Evolutionary conservation across 306 rosid genomes (phyloP).

Genomic region (Cicer yamashitae): DNA sequence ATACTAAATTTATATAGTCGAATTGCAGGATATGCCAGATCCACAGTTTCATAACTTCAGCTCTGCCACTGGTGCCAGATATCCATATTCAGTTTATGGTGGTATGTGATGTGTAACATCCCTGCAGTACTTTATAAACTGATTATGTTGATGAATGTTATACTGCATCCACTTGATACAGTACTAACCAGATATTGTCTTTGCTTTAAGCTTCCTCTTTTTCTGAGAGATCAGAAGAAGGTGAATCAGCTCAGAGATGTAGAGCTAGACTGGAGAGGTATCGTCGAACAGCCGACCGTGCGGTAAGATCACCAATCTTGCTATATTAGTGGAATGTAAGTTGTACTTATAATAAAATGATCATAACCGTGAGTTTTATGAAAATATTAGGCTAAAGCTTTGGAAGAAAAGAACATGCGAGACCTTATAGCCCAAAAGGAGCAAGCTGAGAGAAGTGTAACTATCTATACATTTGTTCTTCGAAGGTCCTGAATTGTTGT

Average conservation of each 20-base stretch:
- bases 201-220: conserved; percentile 57
- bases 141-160: conserved; percentile 39
- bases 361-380: conserved; percentile 45
- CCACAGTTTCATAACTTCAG: conserved; percentile 55
- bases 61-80: conserved; percentile 56
- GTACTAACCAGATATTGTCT: conserved; percentile 35
- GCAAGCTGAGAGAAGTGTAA: conserved; percentile 89
- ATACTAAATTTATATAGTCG: conserved; percentile 35
- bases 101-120: conserved; percentile 54
- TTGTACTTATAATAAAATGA: conserved; percentile 33
- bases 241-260: conserved; percentile 94
- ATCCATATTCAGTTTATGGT: conserved; percentile 62
- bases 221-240: conserved; percentile 74
- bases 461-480: conserved; percentile 31
- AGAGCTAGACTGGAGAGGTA: conserved; percentile 95
- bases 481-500: conserved; percentile 32
- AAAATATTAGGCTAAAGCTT: conserved; percentile 81
- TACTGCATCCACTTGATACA: conserved; percentile 38
- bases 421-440: conserved; percentile 88
- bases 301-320: conserved; percentile 63
- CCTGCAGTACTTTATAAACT: conserved; percentile 35
- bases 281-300: conserved; percentile 91
- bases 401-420: conserved; percentile 85
- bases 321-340: not conserved
- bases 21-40: conserved; percentile 69